These are phyloP conservation scores for Lentinus tigrinus DNA, from an alignment of 768 basidiomycete species.

Conservation along the genomic window DNA sequence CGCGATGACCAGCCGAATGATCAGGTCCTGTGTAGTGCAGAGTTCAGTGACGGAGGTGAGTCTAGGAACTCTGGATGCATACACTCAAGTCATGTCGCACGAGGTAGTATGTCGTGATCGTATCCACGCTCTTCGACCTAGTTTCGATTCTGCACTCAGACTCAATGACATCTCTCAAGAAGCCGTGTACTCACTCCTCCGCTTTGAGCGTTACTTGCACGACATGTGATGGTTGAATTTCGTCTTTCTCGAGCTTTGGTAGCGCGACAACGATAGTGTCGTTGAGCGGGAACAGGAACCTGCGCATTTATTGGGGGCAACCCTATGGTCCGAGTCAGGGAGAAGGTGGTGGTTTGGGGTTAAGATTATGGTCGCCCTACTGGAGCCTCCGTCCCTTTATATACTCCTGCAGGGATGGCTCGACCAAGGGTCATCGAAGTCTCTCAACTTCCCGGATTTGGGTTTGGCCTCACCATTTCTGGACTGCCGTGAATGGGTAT, in stretches of 20 bases:
- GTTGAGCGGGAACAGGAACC: conserved; percentile 19
- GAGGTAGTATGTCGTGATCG: conserved; percentile 14
- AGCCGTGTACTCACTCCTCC: neutral
- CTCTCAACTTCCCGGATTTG: no score
- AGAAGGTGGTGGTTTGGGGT: no score
- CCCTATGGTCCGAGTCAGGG: no score
- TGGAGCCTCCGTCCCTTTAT: no score
- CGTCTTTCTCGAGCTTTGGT: conserved; percentile 1
- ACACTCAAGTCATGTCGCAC: conserved; percentile 17
- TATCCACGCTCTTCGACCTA: conserved; percentile 11
- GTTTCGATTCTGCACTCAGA: conserved; percentile 15
- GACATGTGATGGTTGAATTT: neutral
- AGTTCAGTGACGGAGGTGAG: neutral
- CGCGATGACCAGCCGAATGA: conserved; percentile 6
- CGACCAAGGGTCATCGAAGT: no score
- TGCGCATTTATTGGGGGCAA: no score
- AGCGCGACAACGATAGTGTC: conserved; percentile 22
- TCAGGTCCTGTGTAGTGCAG: conserved; percentile 5
- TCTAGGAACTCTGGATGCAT: neutral
- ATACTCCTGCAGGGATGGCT: no score
- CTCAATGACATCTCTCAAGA: neutral
- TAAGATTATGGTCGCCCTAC: no score
- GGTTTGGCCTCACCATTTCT: no score
- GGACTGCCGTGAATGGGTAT: no score
- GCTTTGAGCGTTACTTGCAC: conserved; percentile 25